These are phyloP conservation scores for Hygrophila difformis DNA, from an alignment of 257 asterid species.

Conservation along the genomic window DNA sequence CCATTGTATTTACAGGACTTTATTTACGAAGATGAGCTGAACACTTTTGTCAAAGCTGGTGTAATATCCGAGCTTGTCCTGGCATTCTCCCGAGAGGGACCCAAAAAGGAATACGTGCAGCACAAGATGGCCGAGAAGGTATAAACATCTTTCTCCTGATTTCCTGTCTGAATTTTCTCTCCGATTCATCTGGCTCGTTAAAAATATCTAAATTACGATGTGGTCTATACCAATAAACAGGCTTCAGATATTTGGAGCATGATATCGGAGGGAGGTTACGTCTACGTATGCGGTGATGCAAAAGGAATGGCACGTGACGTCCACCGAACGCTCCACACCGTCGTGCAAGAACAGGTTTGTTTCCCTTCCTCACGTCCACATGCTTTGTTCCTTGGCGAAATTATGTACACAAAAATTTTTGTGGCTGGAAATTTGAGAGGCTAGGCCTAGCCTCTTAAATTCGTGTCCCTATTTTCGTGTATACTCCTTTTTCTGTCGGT, in stretches of 20 bases:
- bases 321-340: constrained; percentile 86
- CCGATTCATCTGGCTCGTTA: neutral
- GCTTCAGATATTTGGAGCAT: constrained; percentile 76
- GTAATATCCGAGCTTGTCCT: constrained; percentile 83
- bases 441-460: too few relatives aligned
- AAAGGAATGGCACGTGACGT: constrained; percentile 99
- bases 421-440: too few relatives aligned
- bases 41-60: constrained; percentile 54
- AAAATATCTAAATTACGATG: neutral
- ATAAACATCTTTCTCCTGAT: neutral
- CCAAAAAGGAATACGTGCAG: constrained; percentile 85
- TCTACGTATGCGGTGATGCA: constrained; percentile 96
- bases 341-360: constrained; percentile 83
- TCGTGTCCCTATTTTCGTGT: neutral
- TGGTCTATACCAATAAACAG: constrained; percentile 22
- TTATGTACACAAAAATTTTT: too few relatives aligned
- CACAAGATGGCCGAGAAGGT: constrained; percentile 92
- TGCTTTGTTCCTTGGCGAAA: neutral
- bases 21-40: constrained; percentile 78
- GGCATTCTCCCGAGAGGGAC: constrained; percentile 93
- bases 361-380: neutral
- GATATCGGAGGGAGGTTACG: constrained; percentile 79
- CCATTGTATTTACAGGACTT: constrained; percentile 50
- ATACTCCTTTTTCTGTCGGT: neutral
- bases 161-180: neutral